Conservation (phyloP, 176 grass and related monocot species). For the Cymbopogon citratus region DNA sequence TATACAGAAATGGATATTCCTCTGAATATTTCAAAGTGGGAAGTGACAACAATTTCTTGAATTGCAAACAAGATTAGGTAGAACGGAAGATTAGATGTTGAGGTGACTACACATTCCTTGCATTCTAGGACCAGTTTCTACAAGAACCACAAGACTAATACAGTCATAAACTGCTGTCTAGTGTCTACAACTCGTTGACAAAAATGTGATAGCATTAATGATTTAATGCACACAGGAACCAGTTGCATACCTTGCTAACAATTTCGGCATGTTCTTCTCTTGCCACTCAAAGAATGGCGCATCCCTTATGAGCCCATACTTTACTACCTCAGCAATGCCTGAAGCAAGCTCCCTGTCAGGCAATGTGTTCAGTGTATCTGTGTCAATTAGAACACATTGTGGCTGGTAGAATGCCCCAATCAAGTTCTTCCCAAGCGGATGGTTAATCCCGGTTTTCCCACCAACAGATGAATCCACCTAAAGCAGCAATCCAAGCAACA, state of each 20-base stretch:
- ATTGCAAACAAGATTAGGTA: neutral
- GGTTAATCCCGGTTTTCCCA: constrained; percentile 91
- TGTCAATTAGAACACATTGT: constrained; percentile 87
- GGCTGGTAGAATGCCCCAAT: constrained; percentile 92
- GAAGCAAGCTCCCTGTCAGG: constrained; percentile 80
- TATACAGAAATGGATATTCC: neutral
- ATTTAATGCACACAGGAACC: constrained; percentile 3
- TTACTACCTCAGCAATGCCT: constrained; percentile 79
- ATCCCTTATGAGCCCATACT: constrained; percentile 96
- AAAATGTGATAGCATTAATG: neutral
- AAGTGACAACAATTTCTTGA: neutral
- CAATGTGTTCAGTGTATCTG: constrained; percentile 77
- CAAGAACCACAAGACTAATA: neutral
- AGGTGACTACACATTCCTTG: neutral
- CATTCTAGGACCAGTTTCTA: neutral
- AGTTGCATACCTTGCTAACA: constrained; percentile 63
- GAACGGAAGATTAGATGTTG: neutral
- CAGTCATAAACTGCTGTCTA: neutral
- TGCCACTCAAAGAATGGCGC: constrained; percentile 92
- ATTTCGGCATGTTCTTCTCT: constrained; percentile 76
- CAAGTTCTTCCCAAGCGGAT: constrained; percentile 81
- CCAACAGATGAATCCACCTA: constrained; percentile 98
- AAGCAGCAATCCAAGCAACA: neutral
- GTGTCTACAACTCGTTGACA: neutral
- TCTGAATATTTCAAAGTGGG: neutral